Evolutionary conservation across 2,329 filamentous ascomycete species (phyloP).

Genomic region (Xylaria sp.): DNA sequence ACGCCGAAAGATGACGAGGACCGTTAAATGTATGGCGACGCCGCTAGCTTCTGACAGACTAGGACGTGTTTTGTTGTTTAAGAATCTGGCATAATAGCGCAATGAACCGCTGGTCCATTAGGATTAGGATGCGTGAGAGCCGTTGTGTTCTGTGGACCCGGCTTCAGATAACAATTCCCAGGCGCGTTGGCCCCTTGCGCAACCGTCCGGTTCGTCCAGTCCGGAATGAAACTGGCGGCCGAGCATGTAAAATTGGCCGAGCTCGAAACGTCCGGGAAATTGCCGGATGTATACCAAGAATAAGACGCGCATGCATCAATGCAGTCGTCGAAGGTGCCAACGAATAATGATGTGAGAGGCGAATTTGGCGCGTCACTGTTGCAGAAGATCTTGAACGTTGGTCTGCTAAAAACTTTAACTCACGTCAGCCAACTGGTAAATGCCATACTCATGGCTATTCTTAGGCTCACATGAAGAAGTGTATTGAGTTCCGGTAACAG

Average conservation of each 20-base stretch:
- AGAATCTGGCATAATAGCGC: constrained; percentile 18
- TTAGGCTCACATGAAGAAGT: constrained; percentile 52
- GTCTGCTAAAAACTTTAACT: constrained; percentile 50
- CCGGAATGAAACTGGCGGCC: constrained; percentile 55
- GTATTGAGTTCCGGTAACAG: constrained; percentile 53
- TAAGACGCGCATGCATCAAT: constrained; percentile 60
- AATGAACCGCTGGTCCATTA: constrained; percentile 36
- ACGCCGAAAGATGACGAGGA: not conserved
- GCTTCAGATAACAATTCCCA: constrained; percentile 60
- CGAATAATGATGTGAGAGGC: constrained; percentile 55
- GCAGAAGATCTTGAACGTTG: constrained; percentile 56
- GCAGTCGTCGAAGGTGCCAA: constrained; percentile 56
- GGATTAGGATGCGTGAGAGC: constrained; percentile 48
- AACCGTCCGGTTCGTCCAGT: constrained; percentile 53
- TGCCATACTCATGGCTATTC: no score
- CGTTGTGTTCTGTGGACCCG: constrained; percentile 49
- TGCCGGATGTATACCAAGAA: constrained; percentile 46
- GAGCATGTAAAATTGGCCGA: constrained; percentile 51
- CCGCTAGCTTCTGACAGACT: not conserved
- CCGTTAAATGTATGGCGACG: not conserved
- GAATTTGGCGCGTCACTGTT: constrained; percentile 54
- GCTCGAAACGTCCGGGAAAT: constrained; percentile 42
- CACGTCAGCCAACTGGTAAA: constrained; percentile 27
- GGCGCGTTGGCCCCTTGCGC: constrained; percentile 51
- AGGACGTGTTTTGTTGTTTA: not conserved